These are phyloP conservation scores for Saccharomyces eubayanus DNA, from an alignment of 805 yeast genomes.

Conservation along the genomic window DNA sequence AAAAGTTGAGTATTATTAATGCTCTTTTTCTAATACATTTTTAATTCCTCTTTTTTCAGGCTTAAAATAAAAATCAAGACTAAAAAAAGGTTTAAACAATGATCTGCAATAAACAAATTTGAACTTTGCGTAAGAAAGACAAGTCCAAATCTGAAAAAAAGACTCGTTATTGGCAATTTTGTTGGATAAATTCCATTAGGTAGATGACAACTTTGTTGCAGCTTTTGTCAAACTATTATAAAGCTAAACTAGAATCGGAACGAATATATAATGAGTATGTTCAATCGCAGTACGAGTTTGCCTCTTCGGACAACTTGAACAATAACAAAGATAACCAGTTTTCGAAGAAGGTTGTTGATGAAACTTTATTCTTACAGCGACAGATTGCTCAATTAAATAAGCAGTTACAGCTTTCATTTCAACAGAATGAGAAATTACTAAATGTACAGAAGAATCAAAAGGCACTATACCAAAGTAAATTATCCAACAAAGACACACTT, in stretches of 20 bases:
- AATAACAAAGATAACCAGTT: neutral
- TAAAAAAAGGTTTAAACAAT: neutral
- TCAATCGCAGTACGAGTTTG: neutral
- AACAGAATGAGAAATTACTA: slow-evolving; percentile 26
- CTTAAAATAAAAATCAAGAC: neutral
- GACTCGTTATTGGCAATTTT: neutral
- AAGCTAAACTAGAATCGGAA: slow-evolving; percentile 24
- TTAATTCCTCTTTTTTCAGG: neutral
- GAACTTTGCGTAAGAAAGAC: neutral
- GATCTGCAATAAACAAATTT: neutral
- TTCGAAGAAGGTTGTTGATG: slow-evolving; percentile 18
- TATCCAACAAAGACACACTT: neutral
- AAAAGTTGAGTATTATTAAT: neutral
- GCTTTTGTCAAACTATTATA: slow-evolving; percentile 22
- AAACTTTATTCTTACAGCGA: slow-evolving; percentile 29
- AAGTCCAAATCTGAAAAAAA: neutral
- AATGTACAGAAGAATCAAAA: slow-evolving; percentile 30
- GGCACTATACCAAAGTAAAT: slow-evolving; percentile 31
- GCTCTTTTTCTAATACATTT: neutral
- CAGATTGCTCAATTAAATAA: slow-evolving; percentile 30
- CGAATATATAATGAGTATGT: slow-evolving; percentile 15
- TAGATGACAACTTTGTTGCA: slow-evolving; percentile 21
- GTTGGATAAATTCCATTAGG: no score
- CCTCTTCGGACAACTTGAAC: neutral
- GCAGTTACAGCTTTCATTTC: slow-evolving; percentile 25